Evolutionary conservation across 495 filamentous ascomycete species (phyloP), one percentile per base, ranked within the genome.

Genomic region (Terfezia boudieri): DNA sequence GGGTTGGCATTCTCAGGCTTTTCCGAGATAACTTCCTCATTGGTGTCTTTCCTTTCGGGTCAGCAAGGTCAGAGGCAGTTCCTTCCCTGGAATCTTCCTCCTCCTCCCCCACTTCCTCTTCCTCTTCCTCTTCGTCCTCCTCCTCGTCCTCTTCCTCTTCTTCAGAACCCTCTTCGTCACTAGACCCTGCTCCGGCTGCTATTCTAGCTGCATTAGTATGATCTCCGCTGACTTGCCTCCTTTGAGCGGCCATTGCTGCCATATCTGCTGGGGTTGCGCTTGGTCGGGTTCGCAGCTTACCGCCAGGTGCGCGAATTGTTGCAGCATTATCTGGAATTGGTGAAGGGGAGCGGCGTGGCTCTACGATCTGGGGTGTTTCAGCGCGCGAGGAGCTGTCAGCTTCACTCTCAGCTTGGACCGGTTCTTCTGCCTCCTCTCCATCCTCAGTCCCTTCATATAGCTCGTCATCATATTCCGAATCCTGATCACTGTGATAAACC

Each of bases 261-360:
- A 92, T 67, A 65, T 98, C 90, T 2, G 85, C 79, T 4, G 84
- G 88, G 0, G 86, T 87, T 37, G 84, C 72, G 9, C 88, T 95
- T 11, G 86, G 82, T 8, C 92, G 76, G 2, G 90, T 89, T 73
- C 94, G 95, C 37, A 98, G 74, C 65, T 79, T 84, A 49, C 82
- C 80, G 14, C 89, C 86, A 22, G 84, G 81, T 6, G 89, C 80
- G 56, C 74, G 70, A 69, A 96, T 87, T 4, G 92, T 96, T 4
- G 92, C 86, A 37, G 87, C 66, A 22, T 79, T 78, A 58, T 95
- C 88, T 3, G 89, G 86, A 41, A 98, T 76, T 12, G 70, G 63
- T 7, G 62, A 65, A 16, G 60, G 62, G 14, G 63, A 65, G 17
- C 62, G 58, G n/a, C 53, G 36, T 12, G 50, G 23, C 14, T 12